phyloP scores from a whole-genome alignment of 2,329 filamentous ascomycete species.

The Epichloe aotearoae region DNA sequence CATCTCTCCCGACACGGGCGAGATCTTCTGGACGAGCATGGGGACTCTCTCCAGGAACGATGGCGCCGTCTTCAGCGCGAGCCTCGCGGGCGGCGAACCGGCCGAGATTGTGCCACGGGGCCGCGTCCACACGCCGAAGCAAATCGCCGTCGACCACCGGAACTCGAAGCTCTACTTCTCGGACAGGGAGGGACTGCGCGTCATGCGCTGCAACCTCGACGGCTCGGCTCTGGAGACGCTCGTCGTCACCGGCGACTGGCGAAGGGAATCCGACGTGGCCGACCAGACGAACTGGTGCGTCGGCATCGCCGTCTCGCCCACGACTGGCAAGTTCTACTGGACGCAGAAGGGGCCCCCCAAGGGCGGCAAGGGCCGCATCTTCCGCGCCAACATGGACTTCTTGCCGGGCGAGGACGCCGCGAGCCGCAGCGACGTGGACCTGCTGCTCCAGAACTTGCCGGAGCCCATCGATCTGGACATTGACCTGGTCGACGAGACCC shows the following conservation, averaged over 20 bases:
- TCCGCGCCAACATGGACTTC: constrained; percentile 30
- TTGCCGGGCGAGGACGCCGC: constrained; percentile 21
- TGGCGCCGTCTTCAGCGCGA: constrained; percentile 29
- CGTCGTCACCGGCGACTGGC: constrained; percentile 20
- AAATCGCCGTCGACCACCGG: constrained; percentile 21
- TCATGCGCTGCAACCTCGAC: constrained; percentile 26
- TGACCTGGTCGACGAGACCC: constrained; percentile 26
- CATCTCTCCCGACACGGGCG: constrained; percentile 17
- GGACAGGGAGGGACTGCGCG: constrained; percentile 30
- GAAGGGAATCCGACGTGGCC: constrained; percentile 11
- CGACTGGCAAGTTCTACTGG: constrained; percentile 40
- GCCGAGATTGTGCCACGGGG: constrained; percentile 29
- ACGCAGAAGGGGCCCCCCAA: constrained; percentile 45
- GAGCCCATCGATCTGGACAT: constrained; percentile 46
- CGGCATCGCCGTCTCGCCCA: constrained; percentile 34
- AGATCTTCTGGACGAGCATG: constrained; percentile 39
- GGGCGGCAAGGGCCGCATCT: constrained; percentile 36
- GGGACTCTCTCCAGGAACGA: constrained; percentile 25
- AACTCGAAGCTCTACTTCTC: constrained; percentile 25
- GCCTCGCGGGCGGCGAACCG: constrained; percentile 35
- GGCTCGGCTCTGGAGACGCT: constrained; percentile 26
- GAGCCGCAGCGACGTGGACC: constrained; percentile 26
- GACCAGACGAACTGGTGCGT: constrained; percentile 37
- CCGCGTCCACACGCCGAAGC: constrained; percentile 34
- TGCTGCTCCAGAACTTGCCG: constrained; percentile 30